Evolutionary conservation across 495 filamentous ascomycete genomes (phyloP).

Genomic region (Mytilinidion resinicola): DNA sequence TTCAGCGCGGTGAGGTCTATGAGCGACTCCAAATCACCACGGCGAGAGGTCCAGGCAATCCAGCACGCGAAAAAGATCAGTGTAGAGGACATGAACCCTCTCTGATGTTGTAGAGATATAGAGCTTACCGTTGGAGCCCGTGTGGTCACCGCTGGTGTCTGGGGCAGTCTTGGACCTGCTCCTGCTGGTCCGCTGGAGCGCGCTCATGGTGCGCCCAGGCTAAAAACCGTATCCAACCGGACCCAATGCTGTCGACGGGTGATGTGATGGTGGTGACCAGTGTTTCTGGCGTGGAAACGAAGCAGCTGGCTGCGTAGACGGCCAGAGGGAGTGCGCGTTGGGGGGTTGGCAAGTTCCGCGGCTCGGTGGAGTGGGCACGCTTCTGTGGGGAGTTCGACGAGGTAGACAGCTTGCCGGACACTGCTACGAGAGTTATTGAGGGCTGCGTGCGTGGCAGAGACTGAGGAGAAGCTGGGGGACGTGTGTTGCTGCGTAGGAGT

Average conservation of each 20-base stretch:
- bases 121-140: conserved; percentile 9
- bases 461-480: too few species aligned
- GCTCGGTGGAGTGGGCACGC: neutral
- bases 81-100: neutral
- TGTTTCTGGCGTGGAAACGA: conserved; percentile 6
- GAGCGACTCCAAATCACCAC: neutral
- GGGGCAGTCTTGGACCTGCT: conserved; percentile 28
- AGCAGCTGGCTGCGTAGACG: neutral
- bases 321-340: conserved; percentile 10
- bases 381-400: neutral
- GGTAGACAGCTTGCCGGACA: too few species aligned
- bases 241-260: conserved; percentile 11
- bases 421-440: too few species aligned
- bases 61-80: neutral
- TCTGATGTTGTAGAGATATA: neutral
- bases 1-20: neutral
- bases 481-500: too few species aligned
- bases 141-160: conserved; percentile 7
- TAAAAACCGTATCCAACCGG: conserved; percentile 10
- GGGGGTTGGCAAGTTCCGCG: conserved; percentile 9
- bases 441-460: too few species aligned
- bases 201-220: conserved; percentile 30
- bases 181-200: conserved; percentile 27
- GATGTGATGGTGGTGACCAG: conserved; percentile 4
- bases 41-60: neutral